Conservation (phyloP, 225 moss, liverwort and hornwort species). For the Bryoerythrophyllum caledonicum region DNA sequence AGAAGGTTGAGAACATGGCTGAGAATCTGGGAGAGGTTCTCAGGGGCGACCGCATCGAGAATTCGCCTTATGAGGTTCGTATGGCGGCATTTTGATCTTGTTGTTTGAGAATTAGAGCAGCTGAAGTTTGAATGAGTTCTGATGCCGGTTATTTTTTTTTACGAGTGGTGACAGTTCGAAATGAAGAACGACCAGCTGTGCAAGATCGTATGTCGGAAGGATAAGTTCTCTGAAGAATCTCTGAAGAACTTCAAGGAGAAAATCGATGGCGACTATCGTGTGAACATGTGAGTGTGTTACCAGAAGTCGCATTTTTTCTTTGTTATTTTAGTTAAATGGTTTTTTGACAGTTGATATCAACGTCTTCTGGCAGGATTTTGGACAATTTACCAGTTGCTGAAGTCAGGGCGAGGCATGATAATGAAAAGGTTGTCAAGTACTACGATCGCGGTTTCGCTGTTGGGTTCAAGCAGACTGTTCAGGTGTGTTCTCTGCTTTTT, state of each 20-base stretch:
- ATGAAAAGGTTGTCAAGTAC: constrained; percentile 24
- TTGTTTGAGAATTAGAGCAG: neutral
- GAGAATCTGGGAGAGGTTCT: constrained; percentile 84
- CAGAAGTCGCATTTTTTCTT: neutral
- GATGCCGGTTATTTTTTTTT: neutral
- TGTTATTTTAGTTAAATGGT: neutral
- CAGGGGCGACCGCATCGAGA: constrained; percentile 75
- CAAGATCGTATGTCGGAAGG: constrained; percentile 48
- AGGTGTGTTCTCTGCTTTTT: constrained; percentile 15
- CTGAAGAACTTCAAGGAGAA: constrained; percentile 66
- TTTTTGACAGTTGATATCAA: neutral
- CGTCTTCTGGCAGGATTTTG: constrained; percentile 48
- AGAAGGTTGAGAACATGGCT: constrained; percentile 48
- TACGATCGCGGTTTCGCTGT: constrained; percentile 67
- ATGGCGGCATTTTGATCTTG: neutral
- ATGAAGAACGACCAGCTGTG: constrained; percentile 54
- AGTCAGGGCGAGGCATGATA: constrained; percentile 20
- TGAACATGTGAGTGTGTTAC: constrained; percentile 55
- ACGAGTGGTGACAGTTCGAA: constrained; percentile 39
- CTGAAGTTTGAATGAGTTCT: neutral
- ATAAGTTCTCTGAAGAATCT: constrained; percentile 36
- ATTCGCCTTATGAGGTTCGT: constrained; percentile 59
- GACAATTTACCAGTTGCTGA: constrained; percentile 79
- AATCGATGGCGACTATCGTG: constrained; percentile 66
- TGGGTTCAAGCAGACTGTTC: constrained; percentile 29